Evolutionary conservation across 1,139 yeast genomes (phyloP), one percentile per base, ranked within the genome.

Genomic region (Hemisphaericaspora subhashii): DNA sequence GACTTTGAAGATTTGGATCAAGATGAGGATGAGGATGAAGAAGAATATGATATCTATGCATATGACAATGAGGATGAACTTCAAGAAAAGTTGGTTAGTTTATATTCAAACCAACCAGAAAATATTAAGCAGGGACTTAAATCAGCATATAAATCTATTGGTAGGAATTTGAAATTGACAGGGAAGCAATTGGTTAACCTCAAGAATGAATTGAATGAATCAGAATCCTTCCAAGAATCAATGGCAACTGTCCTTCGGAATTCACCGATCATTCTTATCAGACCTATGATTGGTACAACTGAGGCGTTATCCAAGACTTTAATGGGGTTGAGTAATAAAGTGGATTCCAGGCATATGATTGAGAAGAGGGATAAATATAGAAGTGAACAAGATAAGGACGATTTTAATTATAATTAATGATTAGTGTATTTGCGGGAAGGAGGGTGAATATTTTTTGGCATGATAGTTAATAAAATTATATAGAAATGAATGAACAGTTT

Each of bases 281-380:
- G 97, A 35, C 97, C 98, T 1, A 74, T 88, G 53, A 89, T 90
- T 48, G 98, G 97, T 1, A 89, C 96, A 0, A 86, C 97, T 0
- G 97, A 89, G 56, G 95, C 95, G 0, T 72, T 90, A 3, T 84
- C 92, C 15, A 86, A 81, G 53, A 77, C 96, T 0, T 66, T 90
- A 40, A 74, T 88, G 67, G 98, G 98, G 1, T 72, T 90, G 7
- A 81, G 90, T 31, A 89, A 89, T 56, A 86, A 83, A 46, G 66
- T 89, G 31, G 92, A 86, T 55, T 85, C 92, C 1, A 72, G 72
- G 27, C 60, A 64, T 37, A 56, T 66, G 36, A 44, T 57, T 13
- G 77, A 72, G 43, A 64, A 69, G 12, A 55, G 53, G 35, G 76
- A 69, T 40, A 63, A 64, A 45, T 64, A 64, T 47, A 50, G 57